phyloP scores from a whole-genome alignment of 192 early-diverging fungal genomes.

The Podochytrium sp. region DNA sequence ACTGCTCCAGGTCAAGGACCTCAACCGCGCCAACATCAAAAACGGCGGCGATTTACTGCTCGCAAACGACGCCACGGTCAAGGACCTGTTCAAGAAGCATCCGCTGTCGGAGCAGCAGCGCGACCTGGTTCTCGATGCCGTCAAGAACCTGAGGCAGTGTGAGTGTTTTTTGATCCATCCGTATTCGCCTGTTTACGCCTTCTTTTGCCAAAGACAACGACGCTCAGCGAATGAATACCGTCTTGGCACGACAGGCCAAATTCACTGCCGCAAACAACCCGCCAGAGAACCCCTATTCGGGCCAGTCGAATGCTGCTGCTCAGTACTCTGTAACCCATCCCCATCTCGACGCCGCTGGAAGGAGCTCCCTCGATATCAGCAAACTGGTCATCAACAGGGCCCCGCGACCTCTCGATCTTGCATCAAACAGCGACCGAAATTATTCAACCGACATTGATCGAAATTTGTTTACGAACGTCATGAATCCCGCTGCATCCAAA shows the following conservation, averaged over 20 bases:
- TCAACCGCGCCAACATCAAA: not conserved
- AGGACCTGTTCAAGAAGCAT: not conserved
- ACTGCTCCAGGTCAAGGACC: not conserved
- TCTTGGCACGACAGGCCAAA: not conserved
- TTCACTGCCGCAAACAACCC: not conserved
- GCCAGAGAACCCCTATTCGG: not conserved
- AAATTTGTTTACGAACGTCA: slow-evolving; percentile 17
- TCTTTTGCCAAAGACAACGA: not conserved
- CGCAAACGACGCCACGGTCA: not conserved
- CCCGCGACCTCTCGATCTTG: not conserved
- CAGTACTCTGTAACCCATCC: not conserved
- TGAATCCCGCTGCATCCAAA: slow-evolving; percentile 24
- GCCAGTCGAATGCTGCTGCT: not conserved
- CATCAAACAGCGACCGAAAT: not conserved
- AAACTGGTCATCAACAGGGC: not conserved
- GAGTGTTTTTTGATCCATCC: not conserved
- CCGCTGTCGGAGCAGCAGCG: not conserved
- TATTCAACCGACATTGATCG: not conserved
- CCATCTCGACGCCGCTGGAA: no score
- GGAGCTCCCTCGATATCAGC: slow-evolving; percentile 2
- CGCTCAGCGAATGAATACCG: not conserved
- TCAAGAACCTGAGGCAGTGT: slow-evolving; percentile 7
- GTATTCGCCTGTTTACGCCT: not conserved
- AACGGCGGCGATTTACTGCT: slow-evolving; percentile 2
- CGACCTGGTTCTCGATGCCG: not conserved